A percentile compares a stretch with the other conserved stretches of the same genome.
These are phyloP conservation scores for Corchorus olitorius DNA, from an alignment of 345 rosid species.

Conservation along the genomic window DNA sequence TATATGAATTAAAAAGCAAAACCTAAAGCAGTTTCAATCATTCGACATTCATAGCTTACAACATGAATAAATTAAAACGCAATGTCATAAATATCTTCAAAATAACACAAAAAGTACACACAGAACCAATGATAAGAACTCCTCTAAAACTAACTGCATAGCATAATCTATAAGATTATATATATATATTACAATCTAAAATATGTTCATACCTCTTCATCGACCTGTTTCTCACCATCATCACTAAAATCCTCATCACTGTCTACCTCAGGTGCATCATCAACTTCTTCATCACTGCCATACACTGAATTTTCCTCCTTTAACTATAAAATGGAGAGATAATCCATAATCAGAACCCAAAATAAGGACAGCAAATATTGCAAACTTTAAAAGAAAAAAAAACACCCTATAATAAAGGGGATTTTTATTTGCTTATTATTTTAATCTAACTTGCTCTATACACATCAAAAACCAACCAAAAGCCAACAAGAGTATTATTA, in stretches of 20 bases:
- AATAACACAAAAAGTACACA: not conserved
- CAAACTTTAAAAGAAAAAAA: not conserved
- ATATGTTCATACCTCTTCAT: slow-evolving; percentile 63
- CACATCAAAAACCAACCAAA: not conserved
- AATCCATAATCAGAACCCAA: not conserved
- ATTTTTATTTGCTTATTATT: not conserved
- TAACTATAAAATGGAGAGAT: slow-evolving; percentile 40
- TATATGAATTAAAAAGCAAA: not conserved
- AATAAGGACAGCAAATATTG: not conserved
- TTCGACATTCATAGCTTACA: not conserved
- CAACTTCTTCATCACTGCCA: slow-evolving; percentile 97
- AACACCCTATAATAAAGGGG: not conserved
- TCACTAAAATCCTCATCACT: slow-evolving; percentile 89
- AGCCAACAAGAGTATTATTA: not conserved
- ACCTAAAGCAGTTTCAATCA: not conserved
- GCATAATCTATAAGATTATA: not conserved
- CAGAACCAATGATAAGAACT: not conserved
- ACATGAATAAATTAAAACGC: not conserved
- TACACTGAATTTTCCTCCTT: slow-evolving; percentile 91
- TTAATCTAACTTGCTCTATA: not conserved
- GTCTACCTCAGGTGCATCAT: slow-evolving; percentile 78
- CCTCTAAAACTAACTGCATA: not conserved
- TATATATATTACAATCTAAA: not conserved
- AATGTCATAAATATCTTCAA: not conserved
- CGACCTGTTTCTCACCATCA: slow-evolving; percentile 49